Evolutionary conservation across 139 green algal genomes (phyloP).

Genomic region (Volvox africanus): DNA sequence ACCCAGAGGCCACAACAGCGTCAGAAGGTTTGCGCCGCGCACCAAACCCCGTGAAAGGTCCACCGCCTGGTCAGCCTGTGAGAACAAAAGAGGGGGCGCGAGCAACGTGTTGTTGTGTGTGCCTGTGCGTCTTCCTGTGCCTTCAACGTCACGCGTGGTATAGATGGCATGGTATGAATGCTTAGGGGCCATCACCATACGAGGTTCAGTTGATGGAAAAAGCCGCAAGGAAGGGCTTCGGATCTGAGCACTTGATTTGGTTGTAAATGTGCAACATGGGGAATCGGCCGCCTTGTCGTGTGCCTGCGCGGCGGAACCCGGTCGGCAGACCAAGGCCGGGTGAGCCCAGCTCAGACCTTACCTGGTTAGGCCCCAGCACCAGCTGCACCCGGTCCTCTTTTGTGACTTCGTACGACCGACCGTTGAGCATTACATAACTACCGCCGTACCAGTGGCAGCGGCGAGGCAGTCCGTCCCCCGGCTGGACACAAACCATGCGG

Average conservation of each 20-base stretch:
- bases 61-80: conserved; percentile 18
- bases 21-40: conserved; percentile 23
- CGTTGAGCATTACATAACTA: conserved; percentile 28
- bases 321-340: no score
- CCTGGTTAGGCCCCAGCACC: conserved; percentile 42
- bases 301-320: no score
- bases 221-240: no score
- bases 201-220: no score
- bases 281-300: no score
- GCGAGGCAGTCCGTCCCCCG: background rate
- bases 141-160: no score
- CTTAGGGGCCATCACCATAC: no score
- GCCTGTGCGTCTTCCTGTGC: no score
- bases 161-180: no score
- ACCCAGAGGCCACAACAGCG: conserved; percentile 37
- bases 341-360: background rate
- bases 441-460: conserved; percentile 44
- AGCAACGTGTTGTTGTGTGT: no score
- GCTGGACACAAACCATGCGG: conserved; percentile 40
- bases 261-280: no score
- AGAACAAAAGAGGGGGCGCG: background rate
- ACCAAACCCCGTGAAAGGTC: background rate
- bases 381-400: conserved; percentile 34
- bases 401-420: background rate
- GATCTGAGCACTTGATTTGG: no score